Evolutionary conservation across 306 rosid genomes (phyloP), one percentile per base, ranked within the genome.

Genomic region (Pyrus bretschneideri): DNA sequence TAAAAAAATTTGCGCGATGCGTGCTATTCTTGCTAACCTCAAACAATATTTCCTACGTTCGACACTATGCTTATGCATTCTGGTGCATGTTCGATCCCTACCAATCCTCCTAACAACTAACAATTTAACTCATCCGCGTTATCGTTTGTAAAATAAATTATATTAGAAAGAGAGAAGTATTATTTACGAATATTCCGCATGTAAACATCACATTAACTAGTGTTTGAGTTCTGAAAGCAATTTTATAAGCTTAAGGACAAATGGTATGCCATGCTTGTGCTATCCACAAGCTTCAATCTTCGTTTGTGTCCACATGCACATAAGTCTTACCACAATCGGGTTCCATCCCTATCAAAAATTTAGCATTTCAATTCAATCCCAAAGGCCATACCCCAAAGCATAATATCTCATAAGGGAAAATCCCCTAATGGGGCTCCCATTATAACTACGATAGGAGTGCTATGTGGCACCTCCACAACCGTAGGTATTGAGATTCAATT

Each of bases 271-370:
- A 57, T 46, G 76, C 51, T 57, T 76, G 83, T 82, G 85, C 31
- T 76, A 71, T 66, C 78, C 84, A 76, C 84, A 63, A 54, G 69
- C 76, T 70, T 10, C 70, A 35, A 67, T 76, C 38, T 30, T 13
- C 23, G 4, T 52, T 15, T 33, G 15, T 71, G 62, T 71, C 68
- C 73, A 19, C 77, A 23, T 49, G 21, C 68, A 21, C 54, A 6
- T 21, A 67, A 44, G 59, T 46, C 65, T 70, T 2, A 49, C 23
- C 11, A 46, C 25, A 33, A 33, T 58, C 5, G 6, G 54, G 6
- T 23, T 67, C 62, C 18, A 27, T 62, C 79, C 33, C 68, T 31
- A 14, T 73, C 78, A 45, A 58, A 44, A 40, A 60, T 38, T 11
- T 73, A n/a, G 19, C 77, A n/a, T 38, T 76, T 73, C 70, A 49